Conservation (phyloP, 2,329 filamentous ascomycete genomes). For the Epichloe sylvatica region DNA sequence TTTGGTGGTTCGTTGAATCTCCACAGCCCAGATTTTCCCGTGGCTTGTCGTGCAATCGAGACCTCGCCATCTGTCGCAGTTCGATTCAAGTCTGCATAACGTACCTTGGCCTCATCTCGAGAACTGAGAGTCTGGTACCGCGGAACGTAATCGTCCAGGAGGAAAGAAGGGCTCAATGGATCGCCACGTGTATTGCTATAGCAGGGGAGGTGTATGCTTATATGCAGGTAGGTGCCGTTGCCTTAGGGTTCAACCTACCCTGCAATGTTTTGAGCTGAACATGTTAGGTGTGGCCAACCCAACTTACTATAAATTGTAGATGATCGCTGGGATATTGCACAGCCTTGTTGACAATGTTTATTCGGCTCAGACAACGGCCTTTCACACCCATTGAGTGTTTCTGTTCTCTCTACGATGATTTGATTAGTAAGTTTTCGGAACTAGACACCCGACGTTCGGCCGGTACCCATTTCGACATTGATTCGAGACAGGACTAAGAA, state of each 20-base stretch:
- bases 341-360: too few species aligned
- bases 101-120: constrained; percentile 49
- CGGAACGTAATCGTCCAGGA: constrained; percentile 61
- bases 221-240: neutral
- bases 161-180: constrained; percentile 44
- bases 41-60: constrained; percentile 50
- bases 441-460: too few species aligned
- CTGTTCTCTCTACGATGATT: too few species aligned
- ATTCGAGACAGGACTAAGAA: too few species aligned
- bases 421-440: too few species aligned
- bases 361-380: too few species aligned
- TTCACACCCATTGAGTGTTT: too few species aligned
- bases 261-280: neutral
- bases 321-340: too few species aligned
- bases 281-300: too few species aligned
- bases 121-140: constrained; percentile 57
- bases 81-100: constrained; percentile 68
- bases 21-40: constrained; percentile 61
- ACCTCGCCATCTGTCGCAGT: constrained; percentile 45
- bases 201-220: neutral
- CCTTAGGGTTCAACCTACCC: neutral
- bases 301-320: too few species aligned
- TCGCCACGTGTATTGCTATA: neutral
- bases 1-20: constrained; percentile 54
- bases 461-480: too few species aligned